phyloP scores from a whole-genome alignment of 2,329 filamentous ascomycete genomes.

The Boeremia lycopersici region DNA sequence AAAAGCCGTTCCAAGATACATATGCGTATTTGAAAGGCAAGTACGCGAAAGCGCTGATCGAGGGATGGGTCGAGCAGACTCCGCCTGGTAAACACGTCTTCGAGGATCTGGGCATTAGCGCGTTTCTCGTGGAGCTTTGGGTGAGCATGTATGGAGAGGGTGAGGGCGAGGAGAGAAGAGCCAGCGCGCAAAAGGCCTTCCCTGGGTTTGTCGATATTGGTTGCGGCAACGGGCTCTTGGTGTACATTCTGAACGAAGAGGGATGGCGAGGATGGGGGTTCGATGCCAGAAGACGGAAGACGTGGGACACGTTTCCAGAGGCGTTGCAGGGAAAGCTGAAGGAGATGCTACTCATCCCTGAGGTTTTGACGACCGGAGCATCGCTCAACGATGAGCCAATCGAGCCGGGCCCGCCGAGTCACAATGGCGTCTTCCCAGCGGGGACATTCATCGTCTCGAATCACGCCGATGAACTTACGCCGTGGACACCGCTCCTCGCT shows the following conservation, averaged over 20 bases:
- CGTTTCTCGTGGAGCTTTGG: conserved; percentile 94
- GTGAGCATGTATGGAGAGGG: conserved; percentile 71
- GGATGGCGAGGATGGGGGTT: conserved; percentile 89
- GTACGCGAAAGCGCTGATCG: conserved; percentile 74
- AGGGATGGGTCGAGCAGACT: conserved; percentile 83
- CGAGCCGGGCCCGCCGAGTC: conserved; percentile 29
- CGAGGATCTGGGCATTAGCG: conserved; percentile 88
- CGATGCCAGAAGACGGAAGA: conserved; percentile 83
- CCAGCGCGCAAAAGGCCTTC: conserved; percentile 55
- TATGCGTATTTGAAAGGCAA: conserved; percentile 80
- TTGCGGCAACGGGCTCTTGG: conserved; percentile 90
- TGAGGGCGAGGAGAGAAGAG: conserved; percentile 5
- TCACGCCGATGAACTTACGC: conserved; percentile 93
- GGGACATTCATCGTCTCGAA: conserved; percentile 95
- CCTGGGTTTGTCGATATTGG: conserved; percentile 95
- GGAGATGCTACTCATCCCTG: conserved; percentile 67
- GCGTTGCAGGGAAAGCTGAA: conserved; percentile 58
- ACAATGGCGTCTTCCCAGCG: conserved; percentile 69
- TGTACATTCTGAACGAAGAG: conserved; percentile 79
- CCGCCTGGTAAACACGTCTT: conserved; percentile 93
- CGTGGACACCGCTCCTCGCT: conserved; percentile 92
- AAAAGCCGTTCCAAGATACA: conserved; percentile 78
- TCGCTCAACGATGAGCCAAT: neutral
- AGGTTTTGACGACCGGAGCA: conserved; percentile 38
- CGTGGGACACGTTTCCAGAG: conserved; percentile 75